Conservation (phyloP, 2,329 filamentous ascomycete species). For the Ophiostoma montium region DNA sequence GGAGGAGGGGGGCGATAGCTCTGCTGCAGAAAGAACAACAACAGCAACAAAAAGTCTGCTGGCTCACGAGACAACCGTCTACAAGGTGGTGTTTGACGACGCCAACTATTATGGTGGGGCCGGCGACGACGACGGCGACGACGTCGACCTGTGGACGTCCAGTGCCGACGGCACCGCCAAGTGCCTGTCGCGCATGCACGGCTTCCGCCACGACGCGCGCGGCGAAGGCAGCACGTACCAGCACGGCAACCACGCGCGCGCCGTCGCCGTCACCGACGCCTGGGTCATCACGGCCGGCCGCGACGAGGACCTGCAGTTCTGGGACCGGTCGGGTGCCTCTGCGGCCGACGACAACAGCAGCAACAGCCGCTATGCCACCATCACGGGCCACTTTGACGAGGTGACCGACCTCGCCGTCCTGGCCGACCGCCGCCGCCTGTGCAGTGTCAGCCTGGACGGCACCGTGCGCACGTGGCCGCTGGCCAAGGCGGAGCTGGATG, state of each 20-base stretch:
- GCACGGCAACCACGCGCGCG: slow-evolving; percentile 84
- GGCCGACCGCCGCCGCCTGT: slow-evolving; percentile 37
- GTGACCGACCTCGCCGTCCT: slow-evolving; percentile 67
- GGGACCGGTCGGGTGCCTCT: slow-evolving; percentile 70
- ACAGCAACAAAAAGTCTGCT: slow-evolving; percentile 29
- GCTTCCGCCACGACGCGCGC: slow-evolving; percentile 31
- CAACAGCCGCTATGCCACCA: slow-evolving; percentile 48
- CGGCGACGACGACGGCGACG: slow-evolving; percentile 28
- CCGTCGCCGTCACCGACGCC: slow-evolving; percentile 58
- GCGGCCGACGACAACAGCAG: slow-evolving; percentile 79
- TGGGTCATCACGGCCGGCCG: slow-evolving; percentile 81
- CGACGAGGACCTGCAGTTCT: slow-evolving; percentile 83
- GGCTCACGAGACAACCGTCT: slow-evolving; percentile 83
- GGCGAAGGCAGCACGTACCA: slow-evolving; percentile 54
- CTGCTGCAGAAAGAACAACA: neutral
- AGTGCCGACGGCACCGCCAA: slow-evolving; percentile 83
- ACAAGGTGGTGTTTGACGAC: slow-evolving; percentile 52
- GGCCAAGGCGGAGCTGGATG: slow-evolving; percentile 41
- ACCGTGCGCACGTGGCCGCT: slow-evolving; percentile 79
- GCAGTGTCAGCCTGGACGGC: slow-evolving; percentile 80
- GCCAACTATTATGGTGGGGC: slow-evolving; percentile 3
- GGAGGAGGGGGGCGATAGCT: slow-evolving; percentile 27
- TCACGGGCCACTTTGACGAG: slow-evolving; percentile 84
- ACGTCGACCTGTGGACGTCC: slow-evolving; percentile 76
- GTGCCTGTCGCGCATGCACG: slow-evolving; percentile 54